Percentiles rank a stretch among this genome's conserved stretches.
phyloP scores from a whole-genome alignment of 768 basidiomycete species.

The Trametes villosa region DNA sequence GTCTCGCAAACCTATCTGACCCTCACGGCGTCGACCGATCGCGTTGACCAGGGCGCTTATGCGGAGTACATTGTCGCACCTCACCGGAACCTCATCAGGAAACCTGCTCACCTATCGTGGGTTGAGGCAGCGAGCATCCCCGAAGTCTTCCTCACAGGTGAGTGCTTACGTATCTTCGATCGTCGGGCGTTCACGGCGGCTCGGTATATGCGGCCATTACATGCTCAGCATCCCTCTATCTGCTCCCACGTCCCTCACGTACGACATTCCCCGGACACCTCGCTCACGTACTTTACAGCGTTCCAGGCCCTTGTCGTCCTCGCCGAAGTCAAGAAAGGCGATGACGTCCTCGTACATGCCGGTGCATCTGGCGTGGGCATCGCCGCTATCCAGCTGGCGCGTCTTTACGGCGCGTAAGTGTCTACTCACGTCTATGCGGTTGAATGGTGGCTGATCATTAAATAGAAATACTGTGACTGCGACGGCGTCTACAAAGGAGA shows the following conservation, averaged over 20 bases:
- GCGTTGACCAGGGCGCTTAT: constrained; percentile 73
- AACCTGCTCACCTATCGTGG: constrained; percentile 80
- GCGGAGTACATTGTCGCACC: constrained; percentile 81
- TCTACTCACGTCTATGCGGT: constrained; percentile 9
- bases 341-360: constrained; percentile 86
- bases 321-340: constrained; percentile 68
- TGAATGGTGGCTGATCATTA: constrained; percentile 11
- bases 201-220: too few species aligned
- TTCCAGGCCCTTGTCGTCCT: constrained; percentile 69
- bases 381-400: constrained; percentile 86
- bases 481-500: constrained; percentile 84
- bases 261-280: too few species aligned
- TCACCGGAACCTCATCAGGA: constrained; percentile 68
- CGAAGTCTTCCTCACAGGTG: constrained; percentile 88
- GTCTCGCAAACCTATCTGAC: constrained; percentile 27
- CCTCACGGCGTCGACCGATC: not conserved
- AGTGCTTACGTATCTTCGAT: constrained; percentile 20
- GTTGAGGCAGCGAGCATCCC: constrained; percentile 85
- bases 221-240: too few species aligned
- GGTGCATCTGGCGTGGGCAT: constrained; percentile 91
- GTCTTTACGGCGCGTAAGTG: constrained; percentile 72
- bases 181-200: too few species aligned
- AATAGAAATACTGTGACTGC: constrained; percentile 71
- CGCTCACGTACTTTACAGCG: constrained; percentile 41
- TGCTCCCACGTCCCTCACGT: too few species aligned